Conservation (phyloP, 1,139 yeast genomes). For the Debaryomycetaceae sp. region DNA sequence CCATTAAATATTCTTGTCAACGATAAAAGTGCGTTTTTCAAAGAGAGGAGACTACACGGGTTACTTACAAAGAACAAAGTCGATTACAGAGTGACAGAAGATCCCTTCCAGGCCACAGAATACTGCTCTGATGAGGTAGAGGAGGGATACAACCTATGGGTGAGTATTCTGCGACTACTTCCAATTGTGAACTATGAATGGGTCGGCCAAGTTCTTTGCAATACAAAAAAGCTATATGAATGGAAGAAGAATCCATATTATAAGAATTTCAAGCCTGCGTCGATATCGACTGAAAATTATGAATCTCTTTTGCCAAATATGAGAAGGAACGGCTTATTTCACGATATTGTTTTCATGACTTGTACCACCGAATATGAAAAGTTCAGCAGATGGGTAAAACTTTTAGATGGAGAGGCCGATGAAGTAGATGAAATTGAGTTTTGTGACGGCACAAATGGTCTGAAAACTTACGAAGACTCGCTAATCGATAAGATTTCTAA, state of each 20-base stretch:
- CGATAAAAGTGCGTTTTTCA: neutral
- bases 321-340: conserved; percentile 12
- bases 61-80: conserved; percentile 12
- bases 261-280: conserved; percentile 15
- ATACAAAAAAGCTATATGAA: conserved; percentile 11
- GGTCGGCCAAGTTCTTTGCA: conserved; percentile 14
- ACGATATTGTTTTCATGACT: conserved; percentile 9
- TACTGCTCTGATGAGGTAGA: conserved; percentile 15
- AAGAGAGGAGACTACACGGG: neutral
- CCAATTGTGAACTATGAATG: conserved; percentile 26
- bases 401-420: conserved; percentile 13
- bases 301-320: conserved; percentile 14
- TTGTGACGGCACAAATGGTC: neutral
- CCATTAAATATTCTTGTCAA: conserved; percentile 15
- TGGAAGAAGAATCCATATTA: conserved; percentile 21
- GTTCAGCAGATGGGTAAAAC: conserved; percentile 13
- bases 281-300: conserved; percentile 6
- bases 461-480: neutral
- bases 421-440: neutral
- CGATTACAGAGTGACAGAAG: conserved; percentile 22
- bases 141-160: conserved; percentile 12
- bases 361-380: conserved; percentile 7
- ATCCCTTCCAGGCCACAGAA: conserved; percentile 24
- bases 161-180: conserved; percentile 24
- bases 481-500: conserved; percentile 2